Conservation (phyloP, 805 yeast species). For the Aciculoconidium aculeatum region DNA sequence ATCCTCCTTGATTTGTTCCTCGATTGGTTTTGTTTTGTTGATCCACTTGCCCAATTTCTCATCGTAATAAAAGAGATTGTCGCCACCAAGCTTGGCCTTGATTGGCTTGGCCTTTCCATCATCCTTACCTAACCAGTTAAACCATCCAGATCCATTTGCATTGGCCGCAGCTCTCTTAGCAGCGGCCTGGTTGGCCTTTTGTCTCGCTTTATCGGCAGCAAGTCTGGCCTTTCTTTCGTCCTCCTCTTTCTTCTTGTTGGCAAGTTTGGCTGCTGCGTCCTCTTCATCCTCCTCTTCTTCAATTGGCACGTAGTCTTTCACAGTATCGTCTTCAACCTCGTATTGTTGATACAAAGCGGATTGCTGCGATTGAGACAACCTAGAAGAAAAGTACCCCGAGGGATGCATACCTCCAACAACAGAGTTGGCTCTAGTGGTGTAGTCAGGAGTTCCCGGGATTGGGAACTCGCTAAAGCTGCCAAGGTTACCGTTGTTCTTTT, state of each 20-base stretch:
- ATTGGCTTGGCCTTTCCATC: constrained; percentile 69
- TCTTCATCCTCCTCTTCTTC: constrained; percentile 44
- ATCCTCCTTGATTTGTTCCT: constrained; percentile 50
- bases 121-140: constrained; percentile 40
- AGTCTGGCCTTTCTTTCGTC: constrained; percentile 11
- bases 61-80: constrained; percentile 70
- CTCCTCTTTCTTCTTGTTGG: constrained; percentile 15
- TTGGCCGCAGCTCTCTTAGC: constrained; percentile 8
- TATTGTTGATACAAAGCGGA: constrained; percentile 40
- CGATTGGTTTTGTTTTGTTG: constrained; percentile 59
- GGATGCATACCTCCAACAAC: constrained; percentile 26
- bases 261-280: constrained; percentile 30
- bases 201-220: constrained; percentile 33
- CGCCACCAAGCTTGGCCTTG: constrained; percentile 82
- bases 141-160: constrained; percentile 42
- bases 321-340: constrained; percentile 41
- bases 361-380: constrained; percentile 40
- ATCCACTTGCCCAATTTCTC: constrained; percentile 86
- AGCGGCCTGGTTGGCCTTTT: constrained; percentile 9
- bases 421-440: constrained; percentile 40
- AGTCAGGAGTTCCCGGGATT: constrained; percentile 41
- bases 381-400: constrained; percentile 31
- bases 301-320: constrained; percentile 35
- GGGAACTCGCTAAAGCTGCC: constrained; percentile 35
- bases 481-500: constrained; percentile 10